Conservation (phyloP, 805 yeast genomes). For the Candida gorgasii region DNA sequence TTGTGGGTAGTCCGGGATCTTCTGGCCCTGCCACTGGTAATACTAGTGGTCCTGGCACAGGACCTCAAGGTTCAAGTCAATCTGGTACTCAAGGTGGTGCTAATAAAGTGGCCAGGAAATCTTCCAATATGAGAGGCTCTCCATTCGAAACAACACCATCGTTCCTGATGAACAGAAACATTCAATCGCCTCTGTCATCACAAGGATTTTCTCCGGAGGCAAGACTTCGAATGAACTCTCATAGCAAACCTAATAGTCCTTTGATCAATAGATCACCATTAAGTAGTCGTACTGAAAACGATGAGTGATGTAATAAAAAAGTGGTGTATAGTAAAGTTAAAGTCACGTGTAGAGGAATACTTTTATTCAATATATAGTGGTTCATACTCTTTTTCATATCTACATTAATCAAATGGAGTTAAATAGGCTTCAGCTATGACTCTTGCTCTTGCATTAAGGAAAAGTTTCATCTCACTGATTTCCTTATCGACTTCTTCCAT, state of each 20-base stretch:
- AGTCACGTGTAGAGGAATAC: background rate
- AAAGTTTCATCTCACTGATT: slow-evolving; percentile 96
- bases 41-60: background rate
- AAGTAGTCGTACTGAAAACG: slow-evolving; percentile 11
- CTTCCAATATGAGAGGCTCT: background rate
- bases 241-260: slow-evolving; percentile 21
- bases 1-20: slow-evolving; percentile 6
- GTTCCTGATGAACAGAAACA: background rate
- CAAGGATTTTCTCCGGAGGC: slow-evolving; percentile 11
- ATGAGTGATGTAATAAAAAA: no score
- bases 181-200: slow-evolving; percentile 10
- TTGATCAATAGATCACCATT: slow-evolving; percentile 20
- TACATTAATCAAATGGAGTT: slow-evolving; percentile 72
- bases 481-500: slow-evolving; percentile 99
- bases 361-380: background rate
- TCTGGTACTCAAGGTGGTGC: no score
- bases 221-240: background rate
- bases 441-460: slow-evolving; percentile 95
- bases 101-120: background rate
- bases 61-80: no score
- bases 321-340: slow-evolving; percentile 1
- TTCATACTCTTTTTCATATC: background rate
- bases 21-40: background rate
- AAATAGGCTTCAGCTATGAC: slow-evolving; percentile 95
- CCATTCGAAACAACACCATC: slow-evolving; percentile 4